These are phyloP conservation scores for Juncus effusus DNA, from an alignment of 176 grass and related monocot species.

Conservation along the genomic window DNA sequence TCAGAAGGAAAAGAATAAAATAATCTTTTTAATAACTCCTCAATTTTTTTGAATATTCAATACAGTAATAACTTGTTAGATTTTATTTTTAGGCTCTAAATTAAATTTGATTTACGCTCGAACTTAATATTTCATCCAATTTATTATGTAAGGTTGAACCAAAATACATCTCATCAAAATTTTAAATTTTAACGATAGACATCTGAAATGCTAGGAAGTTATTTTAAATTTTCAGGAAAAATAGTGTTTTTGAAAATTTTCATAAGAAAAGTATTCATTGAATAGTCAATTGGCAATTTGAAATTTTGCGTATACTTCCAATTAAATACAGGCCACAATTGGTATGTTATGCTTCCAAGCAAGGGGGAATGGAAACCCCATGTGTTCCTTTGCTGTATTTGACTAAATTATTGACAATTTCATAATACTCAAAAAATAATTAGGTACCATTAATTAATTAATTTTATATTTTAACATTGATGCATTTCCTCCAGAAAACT, in stretches of 20 bases:
- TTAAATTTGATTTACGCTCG: too few relatives aligned
- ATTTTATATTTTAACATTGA: not conserved
- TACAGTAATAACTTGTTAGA: too few relatives aligned
- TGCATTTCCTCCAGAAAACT: not conserved
- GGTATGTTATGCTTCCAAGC: conserved; percentile 14
- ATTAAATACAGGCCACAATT: conserved; percentile 26
- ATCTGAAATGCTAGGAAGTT: too few relatives aligned
- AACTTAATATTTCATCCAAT: too few relatives aligned
- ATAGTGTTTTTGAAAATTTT: too few relatives aligned
- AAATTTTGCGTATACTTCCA: conserved; percentile 21
- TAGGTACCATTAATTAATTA: conserved; percentile 8
- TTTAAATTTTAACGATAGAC: too few relatives aligned
- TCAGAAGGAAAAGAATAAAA: not conserved
- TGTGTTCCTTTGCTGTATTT: conserved; percentile 9
- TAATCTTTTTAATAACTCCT: not conserved
- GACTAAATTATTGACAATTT: conserved; percentile 12
- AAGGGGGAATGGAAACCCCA: not conserved
- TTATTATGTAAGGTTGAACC: too few relatives aligned
- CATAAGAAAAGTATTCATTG: not conserved
- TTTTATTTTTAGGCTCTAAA: too few relatives aligned
- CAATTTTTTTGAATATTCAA: too few relatives aligned
- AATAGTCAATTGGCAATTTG: not conserved
- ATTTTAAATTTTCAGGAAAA: too few relatives aligned
- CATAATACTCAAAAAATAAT: not conserved
- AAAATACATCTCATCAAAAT: too few relatives aligned